Percentiles rank a stretch among this genome's conserved stretches.
These are phyloP conservation scores for Olyra latifolia DNA, from an alignment of 176 grass and related monocot species.

Conservation along the genomic window DNA sequence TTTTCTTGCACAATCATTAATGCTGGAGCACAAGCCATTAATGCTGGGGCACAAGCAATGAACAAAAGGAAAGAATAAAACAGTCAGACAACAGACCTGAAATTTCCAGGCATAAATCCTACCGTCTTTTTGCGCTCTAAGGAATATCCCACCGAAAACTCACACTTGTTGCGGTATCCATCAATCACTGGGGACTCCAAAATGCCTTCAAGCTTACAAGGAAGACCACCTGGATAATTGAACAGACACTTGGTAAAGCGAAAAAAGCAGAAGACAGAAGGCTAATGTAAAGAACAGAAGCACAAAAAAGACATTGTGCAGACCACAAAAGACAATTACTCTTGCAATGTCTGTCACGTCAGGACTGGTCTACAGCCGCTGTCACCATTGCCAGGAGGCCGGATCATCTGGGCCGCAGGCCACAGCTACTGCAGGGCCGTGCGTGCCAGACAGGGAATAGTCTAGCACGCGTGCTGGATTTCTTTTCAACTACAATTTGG, in stretches of 20 bases:
- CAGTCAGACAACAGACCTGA: conserved; percentile 57
- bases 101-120: conserved; percentile 98
- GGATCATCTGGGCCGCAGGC: too few relatives aligned
- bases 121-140: conserved; percentile 75
- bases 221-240: conserved; percentile 84
- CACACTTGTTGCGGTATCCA: conserved; percentile 98
- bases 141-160: conserved; percentile 95
- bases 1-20: conserved; percentile 40
- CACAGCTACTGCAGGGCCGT: too few relatives aligned
- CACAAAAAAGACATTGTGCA: conserved; percentile 13
- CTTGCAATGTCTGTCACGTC: too few relatives aligned
- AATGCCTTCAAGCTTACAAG: conserved; percentile 94
- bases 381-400: too few relatives aligned
- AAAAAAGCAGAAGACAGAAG: neutral
- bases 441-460: too few relatives aligned
- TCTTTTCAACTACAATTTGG: too few relatives aligned
- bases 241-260: conserved; percentile 13
- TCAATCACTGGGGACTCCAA: conserved; percentile 80
- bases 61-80: conserved; percentile 25
- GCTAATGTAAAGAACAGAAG: neutral
- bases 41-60: neutral
- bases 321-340: neutral
- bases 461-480: too few relatives aligned
- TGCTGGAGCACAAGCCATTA: conserved; percentile 24
- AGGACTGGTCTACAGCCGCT: too few relatives aligned